Percentiles rank a stretch among this genome's conserved stretches.
Evolutionary conservation across 805 yeast species (phyloP).

Genomic region (Ogataea naganishii): DNA sequence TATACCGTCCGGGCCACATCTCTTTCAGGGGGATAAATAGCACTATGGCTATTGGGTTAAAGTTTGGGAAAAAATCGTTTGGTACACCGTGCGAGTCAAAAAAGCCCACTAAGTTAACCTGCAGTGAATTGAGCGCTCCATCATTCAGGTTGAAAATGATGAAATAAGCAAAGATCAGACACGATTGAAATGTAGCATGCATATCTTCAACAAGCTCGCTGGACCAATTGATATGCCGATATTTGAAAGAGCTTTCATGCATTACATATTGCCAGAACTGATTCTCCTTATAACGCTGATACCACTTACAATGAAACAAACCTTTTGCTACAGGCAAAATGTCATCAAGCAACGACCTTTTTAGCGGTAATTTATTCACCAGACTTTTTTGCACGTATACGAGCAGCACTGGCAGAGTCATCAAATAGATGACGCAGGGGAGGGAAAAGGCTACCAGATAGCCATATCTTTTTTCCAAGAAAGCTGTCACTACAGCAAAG

Average conservation of each 20-base stretch:
- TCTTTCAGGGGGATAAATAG: constrained; percentile 42
- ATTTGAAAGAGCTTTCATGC: constrained; percentile 11
- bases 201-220: constrained; percentile 31
- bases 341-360: constrained; percentile 34
- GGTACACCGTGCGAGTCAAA: constrained; percentile 46
- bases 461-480: constrained; percentile 38
- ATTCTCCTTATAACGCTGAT: constrained; percentile 25
- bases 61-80: constrained; percentile 44
- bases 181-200: constrained; percentile 32
- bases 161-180: constrained; percentile 36
- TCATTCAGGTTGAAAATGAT: constrained; percentile 30
- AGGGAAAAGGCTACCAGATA: constrained; percentile 43
- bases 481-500: constrained; percentile 38
- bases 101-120: constrained; percentile 42
- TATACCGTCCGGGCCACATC: no score
- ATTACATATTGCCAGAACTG: constrained; percentile 38
- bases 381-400: constrained; percentile 25
- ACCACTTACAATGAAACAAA: constrained; percentile 31
- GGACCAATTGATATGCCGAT: constrained; percentile 16
- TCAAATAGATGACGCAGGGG: constrained; percentile 43
- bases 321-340: constrained; percentile 29
- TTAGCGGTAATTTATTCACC: constrained; percentile 25
- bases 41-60: constrained; percentile 45
- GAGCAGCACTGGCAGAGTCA: constrained; percentile 40
- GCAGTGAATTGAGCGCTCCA: constrained; percentile 37